Evolutionary conservation across 768 basidiomycete species (phyloP), one percentile per base, ranked within the genome.

Genomic region (Kwoniella heveanensis): DNA sequence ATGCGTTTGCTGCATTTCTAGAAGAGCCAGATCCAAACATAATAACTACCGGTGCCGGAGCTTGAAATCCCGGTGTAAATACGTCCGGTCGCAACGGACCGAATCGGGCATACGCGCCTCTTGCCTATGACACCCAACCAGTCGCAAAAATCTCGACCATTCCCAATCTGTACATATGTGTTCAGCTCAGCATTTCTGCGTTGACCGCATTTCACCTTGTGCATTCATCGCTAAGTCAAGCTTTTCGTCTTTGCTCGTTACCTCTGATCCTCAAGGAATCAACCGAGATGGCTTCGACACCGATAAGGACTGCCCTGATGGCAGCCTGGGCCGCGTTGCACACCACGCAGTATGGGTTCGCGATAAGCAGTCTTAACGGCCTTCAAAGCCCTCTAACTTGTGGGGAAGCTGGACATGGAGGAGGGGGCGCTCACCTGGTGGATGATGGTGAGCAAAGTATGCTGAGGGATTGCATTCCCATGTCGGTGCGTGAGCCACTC

Each of bases 321-420:
- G 67, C 71, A 2, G 50, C 49, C 29, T 77, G 76, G 76, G 67
- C 71, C 13, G 76, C 71, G 17, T 54, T 75, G 4, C 76, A 77
- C 57, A 68, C 76, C 1, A 49, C 69, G 6, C 73, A 75, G 39
- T 74, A 91, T 82, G 93, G 92, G 19, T 92, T 89, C 77, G 90
- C 93, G 74, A 91, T 92, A 51, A 89, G 91, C 1, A 87, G 87
- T 8, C 84, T 97, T 57, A 97, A 97, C 77, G 91, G 94, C 73
- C 86, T 94, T 27, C 87, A 91, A 76, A 85, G 84, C 5, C 73
- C 71, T 3, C 55, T 77, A 39, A 74, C 69, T 4, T 77, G 76
- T 60, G 57, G 54, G 1, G 65, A 53, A 22, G 52, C 52, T n/a
- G 47, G 58, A 10, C 39, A 44, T 19, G 39, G 39, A 39, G 47